Evolutionary conservation across 176 grass and related monocot species (phyloP), one percentile per base, ranked within the genome.

Genomic region (Eleusine indica): DNA sequence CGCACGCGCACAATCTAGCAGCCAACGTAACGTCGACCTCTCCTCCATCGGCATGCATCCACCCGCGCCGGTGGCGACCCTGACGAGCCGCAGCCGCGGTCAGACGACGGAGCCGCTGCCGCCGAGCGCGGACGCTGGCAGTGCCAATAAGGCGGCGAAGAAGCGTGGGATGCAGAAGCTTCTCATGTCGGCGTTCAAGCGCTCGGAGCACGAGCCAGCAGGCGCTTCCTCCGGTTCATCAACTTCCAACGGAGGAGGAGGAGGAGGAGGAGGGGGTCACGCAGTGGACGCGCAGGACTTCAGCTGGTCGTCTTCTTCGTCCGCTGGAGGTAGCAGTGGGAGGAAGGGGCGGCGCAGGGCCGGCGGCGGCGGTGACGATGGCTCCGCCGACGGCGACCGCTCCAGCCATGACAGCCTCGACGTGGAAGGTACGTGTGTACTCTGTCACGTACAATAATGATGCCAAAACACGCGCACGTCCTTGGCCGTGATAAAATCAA

Each of bases 121-220:
- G 4, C 74, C 74, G 17, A 7, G 29, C 73, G 4, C 73, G 9
- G 16, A 49, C 7, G 9, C 29, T 19, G 35, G 60, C 21, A 12
- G 56, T 1, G 14, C 7, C 18, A 37, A 10, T 2, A 77, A 77
- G 13, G 19, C 53, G 21, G 38, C 39, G 38, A 77, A 77, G 75
- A 77, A 77, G 39, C 75, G 56, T 39, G 56, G 56, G 38, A 3
- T 77, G 75, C 75, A 77, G 75, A 77, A 77, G 75, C 56, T 77
- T 9, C 38, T 77, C 75, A 63, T 43, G 13, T 62, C 75, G 75
- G 75, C 75, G 19, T 77, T 77, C 56, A 77, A 77, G 75, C 75
- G 56, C 21, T 38, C 3, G 6, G 56, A 62, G 21, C 74, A 76
- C 32, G 32, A 19, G 17, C 16, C 49, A 18, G 19, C 6, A 49